These are phyloP conservation scores for Penicillium diatomitis DNA, from an alignment of 495 filamentous ascomycete genomes.

Conservation along the genomic window DNA sequence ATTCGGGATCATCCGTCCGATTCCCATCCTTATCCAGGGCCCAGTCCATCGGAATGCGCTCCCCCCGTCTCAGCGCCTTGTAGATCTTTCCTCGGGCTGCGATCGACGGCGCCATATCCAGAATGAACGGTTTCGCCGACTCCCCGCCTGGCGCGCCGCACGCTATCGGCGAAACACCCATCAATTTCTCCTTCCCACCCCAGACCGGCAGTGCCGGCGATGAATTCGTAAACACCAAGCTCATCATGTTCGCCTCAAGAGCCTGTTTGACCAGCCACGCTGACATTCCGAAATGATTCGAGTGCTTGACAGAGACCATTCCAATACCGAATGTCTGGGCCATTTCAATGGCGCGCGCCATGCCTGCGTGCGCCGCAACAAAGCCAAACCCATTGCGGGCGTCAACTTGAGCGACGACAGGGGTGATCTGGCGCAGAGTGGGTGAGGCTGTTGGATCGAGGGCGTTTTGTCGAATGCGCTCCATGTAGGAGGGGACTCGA, in stretches of 20 bases:
- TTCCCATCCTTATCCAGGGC: constrained; percentile 61
- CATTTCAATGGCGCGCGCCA: constrained; percentile 55
- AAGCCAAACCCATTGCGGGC: constrained; percentile 70
- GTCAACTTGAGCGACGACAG: constrained; percentile 57
- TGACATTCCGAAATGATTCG: constrained; percentile 75
- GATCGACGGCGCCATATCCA: constrained; percentile 71
- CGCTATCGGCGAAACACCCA: constrained; percentile 72
- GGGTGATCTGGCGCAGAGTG: constrained; percentile 48
- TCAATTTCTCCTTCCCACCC: constrained; percentile 55
- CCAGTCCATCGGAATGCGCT: constrained; percentile 68
- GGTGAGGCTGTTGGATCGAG: constrained; percentile 51
- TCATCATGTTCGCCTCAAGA: constrained; percentile 61
- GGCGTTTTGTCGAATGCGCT: constrained; percentile 56
- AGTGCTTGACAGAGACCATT: constrained; percentile 61
- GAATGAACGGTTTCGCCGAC: constrained; percentile 47
- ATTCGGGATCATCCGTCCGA: constrained; percentile 56
- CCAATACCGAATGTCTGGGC: constrained; percentile 60
- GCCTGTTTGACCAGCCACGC: constrained; percentile 73
- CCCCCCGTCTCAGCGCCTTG: constrained; percentile 59
- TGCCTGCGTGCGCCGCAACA: constrained; percentile 52
- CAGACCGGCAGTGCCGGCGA: constrained; percentile 66
- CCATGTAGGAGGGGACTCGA: constrained; percentile 67
- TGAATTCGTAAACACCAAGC: constrained; percentile 70
- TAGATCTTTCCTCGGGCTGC: constrained; percentile 70
- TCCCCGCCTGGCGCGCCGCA: constrained; percentile 59